Base-by-base conservation (phyloP, 768 basidiomycete genomes). In the Rhizopogon vinicolor region DNA sequence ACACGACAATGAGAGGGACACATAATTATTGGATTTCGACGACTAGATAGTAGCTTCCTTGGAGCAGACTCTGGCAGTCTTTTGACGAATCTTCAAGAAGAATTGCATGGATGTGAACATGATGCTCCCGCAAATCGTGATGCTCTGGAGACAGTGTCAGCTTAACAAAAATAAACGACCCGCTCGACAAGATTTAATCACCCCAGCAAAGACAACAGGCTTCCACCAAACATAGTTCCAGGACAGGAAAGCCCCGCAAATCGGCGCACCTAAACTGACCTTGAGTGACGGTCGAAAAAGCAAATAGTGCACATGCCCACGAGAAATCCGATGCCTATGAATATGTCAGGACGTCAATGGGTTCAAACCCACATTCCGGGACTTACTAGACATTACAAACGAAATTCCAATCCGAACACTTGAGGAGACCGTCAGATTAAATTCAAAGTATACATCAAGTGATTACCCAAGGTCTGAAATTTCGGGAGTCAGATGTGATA, bases 231-330 rank as follows among this genome's bases (percentile, higher is more conserved):
- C 64, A 60, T 78, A 83, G 3, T 70, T 65, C 10, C 63, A 46
- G 0, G 80, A 75, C 8, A 86, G 70, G n/a, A 86, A 69, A 2
- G 81, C 79, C 2, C 85, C 84, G 40, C 75, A 77, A 31, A 85
- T 79, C 1, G 85, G 84, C 0, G 80, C 74, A 3, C 82, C 82
- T 78, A 53, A 6, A 46, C n/a, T n/a, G 19, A 53, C 41, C 19
- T 63, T 62, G 19, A 66, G 70, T 54, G 9, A 64, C 63, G 65
- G 10, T n/a, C 50, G 40, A 37, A 52, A 10, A 35, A 44, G 8
- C 5, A 33, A 33, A 33, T 33, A 39, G 41, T 35, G 22, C 19
- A 51, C 56, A 51, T 58, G 60, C 56, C 58, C 55, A 66, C 59
- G 48, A 63, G 58, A 51, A 59, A 62, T 54, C 60, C 71, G 29